Conservation (phyloP, 495 filamentous ascomycete species). For the Symbiotaphrina buchneri region DNA sequence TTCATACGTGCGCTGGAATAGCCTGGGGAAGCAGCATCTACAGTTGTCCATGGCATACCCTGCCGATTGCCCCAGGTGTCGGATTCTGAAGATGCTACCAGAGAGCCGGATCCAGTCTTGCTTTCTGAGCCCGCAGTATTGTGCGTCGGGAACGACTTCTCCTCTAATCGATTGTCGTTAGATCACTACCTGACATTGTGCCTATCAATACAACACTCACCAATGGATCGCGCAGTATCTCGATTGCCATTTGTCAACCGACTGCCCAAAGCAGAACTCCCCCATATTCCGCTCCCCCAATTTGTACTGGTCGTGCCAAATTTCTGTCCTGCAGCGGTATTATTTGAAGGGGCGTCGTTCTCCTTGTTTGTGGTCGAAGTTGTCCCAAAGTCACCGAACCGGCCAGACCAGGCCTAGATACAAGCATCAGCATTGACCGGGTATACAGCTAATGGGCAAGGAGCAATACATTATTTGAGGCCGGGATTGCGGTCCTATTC, state of each 20-base stretch:
- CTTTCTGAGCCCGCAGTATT: not conserved
- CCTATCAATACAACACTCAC: not conserved
- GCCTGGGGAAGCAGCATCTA: constrained; percentile 35
- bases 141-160: not conserved
- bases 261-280: constrained; percentile 1
- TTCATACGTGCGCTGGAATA: constrained; percentile 1
- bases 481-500: no score
- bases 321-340: not conserved
- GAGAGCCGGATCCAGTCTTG: constrained; percentile 5
- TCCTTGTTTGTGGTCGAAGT: constrained; percentile 2
- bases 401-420: constrained; percentile 2
- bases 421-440: no score
- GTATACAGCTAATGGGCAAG: no score
- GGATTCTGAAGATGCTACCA: constrained; percentile 3
- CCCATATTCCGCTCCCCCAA: constrained; percentile 5
- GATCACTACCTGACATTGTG: not conserved
- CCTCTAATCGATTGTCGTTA: not conserved
- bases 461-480: no score
- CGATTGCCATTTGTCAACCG: constrained; percentile 2
- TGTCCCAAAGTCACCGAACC: constrained; percentile 1
- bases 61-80: constrained; percentile 4
- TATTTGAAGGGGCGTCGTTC: constrained; percentile 3
- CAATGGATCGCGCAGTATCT: not conserved
- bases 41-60: constrained; percentile 38
- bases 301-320: constrained; percentile 2